phyloP scores from a whole-genome alignment of 257 asterid genomes.

The Nicotiana attenuata region DNA sequence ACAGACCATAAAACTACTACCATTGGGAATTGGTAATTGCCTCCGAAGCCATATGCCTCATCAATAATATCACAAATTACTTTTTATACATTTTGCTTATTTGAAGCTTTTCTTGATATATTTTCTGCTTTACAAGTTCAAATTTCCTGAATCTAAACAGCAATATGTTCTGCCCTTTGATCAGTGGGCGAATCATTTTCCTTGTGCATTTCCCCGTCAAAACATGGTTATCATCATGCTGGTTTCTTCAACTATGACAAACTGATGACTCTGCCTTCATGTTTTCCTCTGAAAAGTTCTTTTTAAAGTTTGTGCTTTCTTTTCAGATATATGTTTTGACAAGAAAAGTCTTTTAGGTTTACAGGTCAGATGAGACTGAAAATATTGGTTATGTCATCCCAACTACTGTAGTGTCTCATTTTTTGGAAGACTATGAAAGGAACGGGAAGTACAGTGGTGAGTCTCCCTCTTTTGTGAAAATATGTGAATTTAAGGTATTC shows the following conservation, averaged over 20 bases:
- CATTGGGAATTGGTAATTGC: background rate
- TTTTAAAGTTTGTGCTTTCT: slow-evolving; percentile 9
- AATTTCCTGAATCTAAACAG: background rate
- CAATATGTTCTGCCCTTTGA: background rate
- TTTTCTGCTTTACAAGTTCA: background rate
- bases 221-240: background rate
- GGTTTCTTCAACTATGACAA: background rate
- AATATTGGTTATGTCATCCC: slow-evolving; percentile 98
- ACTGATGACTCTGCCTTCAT: background rate
- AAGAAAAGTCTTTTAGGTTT: slow-evolving; percentile 63
- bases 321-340: slow-evolving; percentile 28
- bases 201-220: background rate
- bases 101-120: background rate
- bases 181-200: background rate
- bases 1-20: background rate
- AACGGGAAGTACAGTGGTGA: slow-evolving; percentile 90
- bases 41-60: background rate
- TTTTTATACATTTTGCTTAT: background rate
- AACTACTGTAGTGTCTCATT: slow-evolving; percentile 88
- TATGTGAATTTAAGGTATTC: background rate
- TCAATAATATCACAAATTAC: background rate
- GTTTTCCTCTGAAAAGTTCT: background rate
- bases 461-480: slow-evolving; percentile 18
- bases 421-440: slow-evolving; percentile 89
- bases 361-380: slow-evolving; percentile 94